A percentile compares a stretch with the other conserved stretches of the same genome.
These are phyloP conservation scores for Endocalyx cinctus DNA, from an alignment of 2,329 filamentous ascomycete species.

Conservation along the genomic window DNA sequence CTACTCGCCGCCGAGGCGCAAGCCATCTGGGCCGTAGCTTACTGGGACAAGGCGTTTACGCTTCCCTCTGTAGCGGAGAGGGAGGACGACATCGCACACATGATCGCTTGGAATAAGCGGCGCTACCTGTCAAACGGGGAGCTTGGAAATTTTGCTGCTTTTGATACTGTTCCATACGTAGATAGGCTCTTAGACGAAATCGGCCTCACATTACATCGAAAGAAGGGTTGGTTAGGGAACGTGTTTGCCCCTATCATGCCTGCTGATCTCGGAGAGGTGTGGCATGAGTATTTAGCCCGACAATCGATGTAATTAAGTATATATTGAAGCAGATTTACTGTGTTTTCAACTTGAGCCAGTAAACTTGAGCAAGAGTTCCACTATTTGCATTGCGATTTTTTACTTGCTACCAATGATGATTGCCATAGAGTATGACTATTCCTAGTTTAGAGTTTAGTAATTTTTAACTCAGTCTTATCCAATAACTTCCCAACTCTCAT, in stretches of 20 bases:
- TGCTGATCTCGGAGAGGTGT: slow-evolving; percentile 16
- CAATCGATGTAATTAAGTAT: too few species aligned
- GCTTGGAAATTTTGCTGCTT: slow-evolving; percentile 19
- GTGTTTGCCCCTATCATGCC: slow-evolving; percentile 19
- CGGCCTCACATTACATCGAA: slow-evolving; percentile 18
- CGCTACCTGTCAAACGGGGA: slow-evolving; percentile 22
- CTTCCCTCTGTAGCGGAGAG: slow-evolving; percentile 14
- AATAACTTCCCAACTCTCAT: too few species aligned
- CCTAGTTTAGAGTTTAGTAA: too few species aligned
- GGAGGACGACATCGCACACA: slow-evolving; percentile 17
- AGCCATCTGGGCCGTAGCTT: slow-evolving; percentile 22
- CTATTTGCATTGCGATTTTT: too few species aligned
- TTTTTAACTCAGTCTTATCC: too few species aligned
- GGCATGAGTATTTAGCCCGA: slow-evolving; percentile 17
- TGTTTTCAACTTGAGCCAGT: too few species aligned
- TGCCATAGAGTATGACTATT: too few species aligned
- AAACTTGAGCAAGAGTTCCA: too few species aligned
- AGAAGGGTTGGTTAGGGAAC: slow-evolving; percentile 21
- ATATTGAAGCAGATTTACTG: too few species aligned
- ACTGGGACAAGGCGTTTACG: slow-evolving; percentile 17
- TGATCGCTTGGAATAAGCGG: slow-evolving; percentile 20
- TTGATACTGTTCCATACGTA: slow-evolving; percentile 22
- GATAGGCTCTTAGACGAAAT: slow-evolving; percentile 22
- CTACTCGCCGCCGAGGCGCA: slow-evolving; percentile 20
- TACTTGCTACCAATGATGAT: too few species aligned